Percentiles rank a stretch among this genome's conserved stretches.
Evolutionary conservation across 495 filamentous ascomycete species (phyloP).

Genomic region (Aspergillus cavernicola): DNA sequence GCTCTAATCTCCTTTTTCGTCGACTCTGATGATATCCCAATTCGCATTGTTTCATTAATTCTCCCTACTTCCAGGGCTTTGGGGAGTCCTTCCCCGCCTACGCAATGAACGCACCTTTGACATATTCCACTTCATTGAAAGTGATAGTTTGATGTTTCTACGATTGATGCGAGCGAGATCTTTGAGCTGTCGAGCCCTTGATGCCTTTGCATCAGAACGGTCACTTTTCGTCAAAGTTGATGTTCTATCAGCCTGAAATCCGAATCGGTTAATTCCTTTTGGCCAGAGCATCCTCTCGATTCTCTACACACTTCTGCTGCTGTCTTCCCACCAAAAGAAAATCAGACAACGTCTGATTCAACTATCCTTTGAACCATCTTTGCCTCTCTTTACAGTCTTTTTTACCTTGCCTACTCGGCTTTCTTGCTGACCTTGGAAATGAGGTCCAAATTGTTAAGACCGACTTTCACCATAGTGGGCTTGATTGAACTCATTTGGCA

Average conservation of each 20-base stretch:
- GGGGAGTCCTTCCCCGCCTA: constrained; percentile 19
- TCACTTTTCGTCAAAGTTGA: constrained; percentile 14
- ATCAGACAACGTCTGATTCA: constrained; percentile 7
- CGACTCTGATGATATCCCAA: constrained; percentile 20
- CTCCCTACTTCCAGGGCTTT: constrained; percentile 11
- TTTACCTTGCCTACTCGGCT: neutral
- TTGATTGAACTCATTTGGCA: neutral
- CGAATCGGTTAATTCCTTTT: constrained; percentile 6
- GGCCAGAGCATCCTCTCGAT: neutral
- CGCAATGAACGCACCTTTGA: constrained; percentile 22
- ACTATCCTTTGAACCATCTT: neutral
- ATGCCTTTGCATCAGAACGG: constrained; percentile 17
- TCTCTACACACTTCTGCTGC: constrained; percentile 21
- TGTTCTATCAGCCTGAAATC: constrained; percentile 18
- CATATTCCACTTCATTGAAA: constrained; percentile 9
- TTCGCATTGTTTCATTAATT: constrained; percentile 16
- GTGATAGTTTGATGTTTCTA: constrained; percentile 34
- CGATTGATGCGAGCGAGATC: constrained; percentile 36
- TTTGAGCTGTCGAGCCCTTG: constrained; percentile 15
- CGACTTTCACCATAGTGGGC: neutral
- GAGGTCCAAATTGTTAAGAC: neutral
- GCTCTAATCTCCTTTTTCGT: constrained; percentile 10
- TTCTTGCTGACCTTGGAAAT: neutral
- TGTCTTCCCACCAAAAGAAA: constrained; percentile 10
- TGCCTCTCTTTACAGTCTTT: neutral